Evolutionary conservation across 2,329 filamentous ascomycete genomes (phyloP).

Genomic region (Colletotrichum liaoningense): DNA sequence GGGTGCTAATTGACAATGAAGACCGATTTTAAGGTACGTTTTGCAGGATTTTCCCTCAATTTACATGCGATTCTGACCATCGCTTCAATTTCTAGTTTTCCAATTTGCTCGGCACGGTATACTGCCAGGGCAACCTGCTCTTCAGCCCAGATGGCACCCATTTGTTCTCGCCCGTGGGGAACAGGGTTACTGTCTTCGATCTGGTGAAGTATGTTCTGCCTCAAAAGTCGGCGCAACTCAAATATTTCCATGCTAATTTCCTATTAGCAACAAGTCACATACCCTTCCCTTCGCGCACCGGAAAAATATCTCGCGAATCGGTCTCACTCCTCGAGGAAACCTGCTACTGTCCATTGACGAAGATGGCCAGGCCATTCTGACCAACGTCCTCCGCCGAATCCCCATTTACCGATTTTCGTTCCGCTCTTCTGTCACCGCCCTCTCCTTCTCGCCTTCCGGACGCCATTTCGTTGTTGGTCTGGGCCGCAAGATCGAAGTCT

Average conservation of each 20-base stretch:
- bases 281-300: constrained; percentile 92
- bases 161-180: constrained; percentile 95
- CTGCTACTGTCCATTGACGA: constrained; percentile 93
- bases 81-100: constrained; percentile 78
- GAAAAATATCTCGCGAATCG: constrained; percentile 90
- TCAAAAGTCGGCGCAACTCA: not conserved
- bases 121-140: constrained; percentile 96
- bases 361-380: constrained; percentile 92
- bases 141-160: constrained; percentile 97
- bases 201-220: constrained; percentile 80
- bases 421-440: constrained; percentile 81
- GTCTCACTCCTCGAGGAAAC: constrained; percentile 90
- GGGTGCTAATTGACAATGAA: constrained; percentile 78
- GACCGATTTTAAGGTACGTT: constrained; percentile 93
- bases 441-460: constrained; percentile 92
- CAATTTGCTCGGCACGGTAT: constrained; percentile 97
- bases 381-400: constrained; percentile 87
- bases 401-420: constrained; percentile 97
- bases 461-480: constrained; percentile 90
- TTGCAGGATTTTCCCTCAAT: not conserved
- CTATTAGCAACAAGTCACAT: constrained; percentile 81
- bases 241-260: not conserved
- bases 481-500: constrained; percentile 90
- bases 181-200: constrained; percentile 95
- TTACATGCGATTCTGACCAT: constrained; percentile 4